Percentiles rank a stretch among this genome's conserved stretches.
Conservation (phyloP, 768 basidiomycete species). For the Lactarius tabidus region DNA sequence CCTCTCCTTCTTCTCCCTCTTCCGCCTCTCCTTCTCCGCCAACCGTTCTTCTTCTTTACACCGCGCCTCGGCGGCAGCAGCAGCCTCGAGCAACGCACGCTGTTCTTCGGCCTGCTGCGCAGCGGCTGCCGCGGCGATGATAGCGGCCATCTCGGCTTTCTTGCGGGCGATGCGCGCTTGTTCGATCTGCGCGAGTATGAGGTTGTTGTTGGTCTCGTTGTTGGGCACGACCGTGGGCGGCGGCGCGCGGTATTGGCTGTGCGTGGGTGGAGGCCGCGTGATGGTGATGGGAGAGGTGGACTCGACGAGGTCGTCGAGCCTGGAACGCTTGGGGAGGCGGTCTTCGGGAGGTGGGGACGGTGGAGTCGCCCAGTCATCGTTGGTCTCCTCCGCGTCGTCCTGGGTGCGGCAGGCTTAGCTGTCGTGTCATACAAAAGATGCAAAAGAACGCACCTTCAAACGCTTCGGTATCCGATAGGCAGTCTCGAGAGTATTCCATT, state of each 20-base stretch:
- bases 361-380: constrained; percentile 1
- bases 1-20: constrained; percentile 25
- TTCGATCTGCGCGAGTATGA: not conserved
- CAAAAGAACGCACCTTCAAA: constrained; percentile 36
- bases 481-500: constrained; percentile 75
- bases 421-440: too few species aligned
- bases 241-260: not conserved
- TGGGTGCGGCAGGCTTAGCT: too few species aligned
- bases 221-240: not conserved
- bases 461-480: constrained; percentile 87
- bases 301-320: constrained; percentile 22
- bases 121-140: constrained; percentile 42
- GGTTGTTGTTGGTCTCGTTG: not conserved
- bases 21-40: constrained; percentile 30
- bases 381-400: constrained; percentile 30
- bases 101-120: constrained; percentile 28
- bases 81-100: constrained; percentile 24
- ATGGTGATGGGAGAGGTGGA: constrained; percentile 28
- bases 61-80: constrained; percentile 27
- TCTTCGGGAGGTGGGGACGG: constrained; percentile 18
- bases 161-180: constrained; percentile 15
- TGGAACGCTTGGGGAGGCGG: constrained; percentile 28
- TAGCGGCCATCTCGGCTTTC: constrained; percentile 35
- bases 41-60: constrained; percentile 24
- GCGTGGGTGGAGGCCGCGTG: too few species aligned